phyloP scores from a whole-genome alignment of 2,329 filamentous ascomycete genomes.

The Teratosphaeria destructans region DNA sequence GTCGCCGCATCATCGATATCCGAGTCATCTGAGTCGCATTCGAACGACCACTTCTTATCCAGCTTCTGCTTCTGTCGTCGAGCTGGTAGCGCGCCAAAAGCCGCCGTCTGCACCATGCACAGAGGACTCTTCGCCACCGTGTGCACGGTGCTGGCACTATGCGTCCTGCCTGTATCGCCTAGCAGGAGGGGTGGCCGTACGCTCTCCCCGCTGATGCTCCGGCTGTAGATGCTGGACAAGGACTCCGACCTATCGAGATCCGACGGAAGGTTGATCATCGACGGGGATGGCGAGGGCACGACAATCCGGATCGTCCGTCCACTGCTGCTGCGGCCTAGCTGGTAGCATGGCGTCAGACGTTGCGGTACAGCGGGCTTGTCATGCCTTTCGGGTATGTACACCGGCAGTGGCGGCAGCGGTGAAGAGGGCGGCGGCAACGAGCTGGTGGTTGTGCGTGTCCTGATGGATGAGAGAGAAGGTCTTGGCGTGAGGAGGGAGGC shows the following conservation, averaged over 20 bases:
- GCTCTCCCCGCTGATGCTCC: constrained; percentile 17
- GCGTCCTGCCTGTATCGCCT: background rate
- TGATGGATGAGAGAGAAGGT: constrained; percentile 16
- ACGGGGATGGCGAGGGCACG: constrained; percentile 8
- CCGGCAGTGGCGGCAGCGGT: constrained; percentile 18
- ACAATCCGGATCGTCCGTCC: constrained; percentile 7
- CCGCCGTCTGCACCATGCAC: background rate
- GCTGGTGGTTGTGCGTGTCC: constrained; percentile 10
- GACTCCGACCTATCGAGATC: constrained; percentile 12
- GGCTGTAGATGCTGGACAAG: constrained; percentile 21
- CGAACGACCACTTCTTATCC: background rate
- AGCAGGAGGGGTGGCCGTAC: background rate
- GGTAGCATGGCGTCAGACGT: background rate
- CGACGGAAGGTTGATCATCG: constrained; percentile 2
- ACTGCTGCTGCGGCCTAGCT: constrained; percentile 4
- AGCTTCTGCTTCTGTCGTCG: constrained; percentile 1
- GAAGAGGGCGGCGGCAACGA: constrained; percentile 10
- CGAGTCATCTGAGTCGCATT: constrained; percentile 1
- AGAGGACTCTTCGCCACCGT: background rate
- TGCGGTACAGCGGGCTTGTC: background rate
- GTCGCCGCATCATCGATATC: constrained; percentile 10
- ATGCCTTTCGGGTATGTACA: constrained; percentile 14
- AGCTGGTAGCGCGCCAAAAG: background rate
- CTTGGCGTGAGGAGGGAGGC: constrained; percentile 13
- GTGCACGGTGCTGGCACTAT: background rate